phyloP scores from a whole-genome alignment of 2,329 filamentous ascomycete genomes.

The Dactylellina sp. region DNA sequence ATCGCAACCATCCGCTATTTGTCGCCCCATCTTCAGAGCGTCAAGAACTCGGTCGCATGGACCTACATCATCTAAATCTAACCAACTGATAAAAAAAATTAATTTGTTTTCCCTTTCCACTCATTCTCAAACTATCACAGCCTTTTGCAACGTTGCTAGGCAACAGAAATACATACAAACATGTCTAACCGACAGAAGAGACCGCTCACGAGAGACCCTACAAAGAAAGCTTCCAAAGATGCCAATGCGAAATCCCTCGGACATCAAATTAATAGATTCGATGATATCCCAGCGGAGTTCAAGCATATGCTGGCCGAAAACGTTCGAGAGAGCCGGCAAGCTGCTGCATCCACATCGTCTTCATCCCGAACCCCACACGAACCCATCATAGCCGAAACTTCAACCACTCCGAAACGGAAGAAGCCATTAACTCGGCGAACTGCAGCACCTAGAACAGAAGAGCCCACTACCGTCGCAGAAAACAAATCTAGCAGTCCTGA shows the following conservation, averaged over 20 bases:
- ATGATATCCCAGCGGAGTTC: conserved; percentile 29
- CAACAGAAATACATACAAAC: conserved; percentile 2
- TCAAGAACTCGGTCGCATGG: background rate
- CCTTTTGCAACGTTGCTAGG: background rate
- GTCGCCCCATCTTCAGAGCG: background rate
- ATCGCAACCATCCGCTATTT: conserved; percentile 2
- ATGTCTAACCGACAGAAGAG: background rate
- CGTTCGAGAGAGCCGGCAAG: conserved; percentile 17
- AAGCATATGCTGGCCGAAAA: conserved; percentile 23
- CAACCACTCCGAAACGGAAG: conserved; percentile 32
- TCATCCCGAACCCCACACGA: background rate
- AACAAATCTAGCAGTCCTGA: background rate
- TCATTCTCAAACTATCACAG: background rate
- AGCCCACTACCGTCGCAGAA: background rate
- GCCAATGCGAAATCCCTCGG: background rate
- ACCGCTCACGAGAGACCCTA: background rate
- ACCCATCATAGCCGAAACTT: background rate
- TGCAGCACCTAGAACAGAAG: conserved; percentile 6
- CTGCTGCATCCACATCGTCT: conserved; percentile 4
- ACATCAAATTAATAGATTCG: conserved; percentile 18
- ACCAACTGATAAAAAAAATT: background rate
- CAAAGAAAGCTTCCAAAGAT: background rate
- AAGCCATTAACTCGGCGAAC: conserved; percentile 41
- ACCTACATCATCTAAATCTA: background rate
- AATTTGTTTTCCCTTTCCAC: background rate